Conservation (phyloP, 495 filamentous ascomycete genomes). For the Talaromyces proteolyticus region DNA sequence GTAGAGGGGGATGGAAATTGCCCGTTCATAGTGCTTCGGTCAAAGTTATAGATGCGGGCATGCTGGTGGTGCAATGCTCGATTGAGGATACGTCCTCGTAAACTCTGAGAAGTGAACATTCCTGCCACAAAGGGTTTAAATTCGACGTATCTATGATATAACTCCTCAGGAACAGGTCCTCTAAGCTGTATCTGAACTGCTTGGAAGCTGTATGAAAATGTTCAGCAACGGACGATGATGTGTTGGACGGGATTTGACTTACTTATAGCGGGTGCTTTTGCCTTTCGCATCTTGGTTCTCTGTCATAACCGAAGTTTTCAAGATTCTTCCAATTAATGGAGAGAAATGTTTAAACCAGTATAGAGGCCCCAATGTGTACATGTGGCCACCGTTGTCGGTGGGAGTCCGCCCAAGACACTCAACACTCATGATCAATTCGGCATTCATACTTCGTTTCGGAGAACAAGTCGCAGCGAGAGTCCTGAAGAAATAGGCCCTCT, state of each 20-base stretch:
- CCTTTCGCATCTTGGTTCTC: slow-evolving; percentile 42
- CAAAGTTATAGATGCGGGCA: slow-evolving; percentile 79
- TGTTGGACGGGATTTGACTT: slow-evolving; percentile 17
- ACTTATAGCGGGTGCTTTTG: slow-evolving; percentile 65
- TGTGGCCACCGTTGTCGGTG: slow-evolving; percentile 63
- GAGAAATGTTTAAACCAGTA: slow-evolving; percentile 81
- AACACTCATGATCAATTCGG: slow-evolving; percentile 61
- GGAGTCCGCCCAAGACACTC: slow-evolving; percentile 68
- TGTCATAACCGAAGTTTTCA: slow-evolving; percentile 64
- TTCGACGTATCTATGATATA: slow-evolving; percentile 90
- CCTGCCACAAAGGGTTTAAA: slow-evolving; percentile 84
- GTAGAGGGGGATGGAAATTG: slow-evolving; percentile 46
- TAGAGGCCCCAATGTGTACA: slow-evolving; percentile 73
- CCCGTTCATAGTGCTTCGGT: slow-evolving; percentile 65
- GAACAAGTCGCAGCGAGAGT: slow-evolving; percentile 54
- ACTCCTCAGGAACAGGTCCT: slow-evolving; percentile 68
- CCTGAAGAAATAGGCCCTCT: slow-evolving; percentile 71
- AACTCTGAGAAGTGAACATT: slow-evolving; percentile 74
- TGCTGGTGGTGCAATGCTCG: slow-evolving; percentile 89
- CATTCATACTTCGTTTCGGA: slow-evolving; percentile 47
- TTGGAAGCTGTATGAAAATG: slow-evolving; percentile 62
- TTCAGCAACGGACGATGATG: neutral
- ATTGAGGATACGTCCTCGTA: slow-evolving; percentile 73
- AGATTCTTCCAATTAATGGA: slow-evolving; percentile 79
- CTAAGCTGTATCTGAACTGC: slow-evolving; percentile 85